Conservation (phyloP, 176 grass and related monocot genomes). For the Bothriochloa decipiens region DNA sequence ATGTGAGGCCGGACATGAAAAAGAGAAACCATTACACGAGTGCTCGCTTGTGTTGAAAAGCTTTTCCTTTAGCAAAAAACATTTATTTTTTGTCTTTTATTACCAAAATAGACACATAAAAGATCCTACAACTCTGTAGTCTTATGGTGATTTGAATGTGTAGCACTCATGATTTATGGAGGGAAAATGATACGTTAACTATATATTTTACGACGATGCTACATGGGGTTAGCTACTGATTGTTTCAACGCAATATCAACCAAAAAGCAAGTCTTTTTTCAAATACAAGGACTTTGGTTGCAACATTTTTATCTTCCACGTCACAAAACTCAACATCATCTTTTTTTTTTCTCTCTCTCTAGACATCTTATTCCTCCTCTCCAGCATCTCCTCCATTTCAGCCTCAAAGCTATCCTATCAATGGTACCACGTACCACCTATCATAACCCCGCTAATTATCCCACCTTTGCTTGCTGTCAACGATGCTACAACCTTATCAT, state of each 20-base stretch:
- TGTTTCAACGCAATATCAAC: not conserved
- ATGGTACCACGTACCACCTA: not conserved
- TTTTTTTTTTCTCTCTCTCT: not conserved
- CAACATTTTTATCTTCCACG: not conserved
- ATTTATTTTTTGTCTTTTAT: not conserved
- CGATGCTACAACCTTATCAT: not conserved
- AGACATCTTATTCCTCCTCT: not conserved
- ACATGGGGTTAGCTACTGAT: not conserved
- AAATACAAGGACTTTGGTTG: not conserved
- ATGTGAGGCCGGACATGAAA: no score
- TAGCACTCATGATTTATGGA: not conserved
- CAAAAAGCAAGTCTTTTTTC: not conserved
- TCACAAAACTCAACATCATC: not conserved
- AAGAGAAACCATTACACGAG: not conserved
- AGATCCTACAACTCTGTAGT: not conserved
- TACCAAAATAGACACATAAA: not conserved
- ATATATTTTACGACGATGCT: no score
- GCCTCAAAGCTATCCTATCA: not conserved
- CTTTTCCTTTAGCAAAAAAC: not conserved
- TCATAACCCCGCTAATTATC: not conserved
- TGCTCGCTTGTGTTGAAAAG: no score
- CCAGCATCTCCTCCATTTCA: not conserved
- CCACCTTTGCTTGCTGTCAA: not conserved
- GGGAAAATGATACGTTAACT: not conserved
- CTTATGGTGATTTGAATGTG: not conserved